Evolutionary conservation across 2,329 filamentous ascomycete genomes (phyloP), one percentile per base, ranked within the genome.

Genomic region (Stemphylium vesicarium): DNA sequence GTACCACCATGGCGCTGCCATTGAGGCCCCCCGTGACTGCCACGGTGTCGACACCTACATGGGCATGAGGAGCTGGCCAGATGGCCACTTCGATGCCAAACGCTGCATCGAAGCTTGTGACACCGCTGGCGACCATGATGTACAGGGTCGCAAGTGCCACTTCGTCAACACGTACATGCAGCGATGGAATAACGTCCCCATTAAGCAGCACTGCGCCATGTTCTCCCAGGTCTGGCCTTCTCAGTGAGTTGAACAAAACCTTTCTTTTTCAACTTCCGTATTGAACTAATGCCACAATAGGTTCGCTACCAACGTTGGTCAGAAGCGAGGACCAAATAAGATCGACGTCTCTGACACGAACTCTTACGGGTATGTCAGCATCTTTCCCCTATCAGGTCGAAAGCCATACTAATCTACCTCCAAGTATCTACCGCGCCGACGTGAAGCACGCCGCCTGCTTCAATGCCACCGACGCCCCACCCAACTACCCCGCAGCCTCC

Each of bases 111-210:
- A 63, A 11, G 58, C 59, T 22, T 75, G 68, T 50, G 55, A 50
- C 22, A 42, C 43, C 5, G 49, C 60, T 45, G 36, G 20, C 11
- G 39, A 44, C 20, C 35, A 33, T 33, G 62, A 72, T 37, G 18
- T 43, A 32, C 31, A 37, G 10, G 47, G 35, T 11, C 46, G 52
- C 35, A 36, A 63, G 10, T 75, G 71, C 64, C 63, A 65, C 32
- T 74, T 71, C 59, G 69, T 68, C 60, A 72, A 74, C 50, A 71
- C 71, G 2, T 73, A 74, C 53, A 43, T 73, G 11, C 53, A 74
- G n/a, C 56, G 64, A 32, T 66, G 66, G 43, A 62, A 71, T 44
- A 53, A 53, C 1, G 53, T 57, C 29, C 46, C 57, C 20, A 50
- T 56, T 43, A 31, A 61, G 6, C 69, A 74, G 52, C 68, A 69